Evolutionary conservation across 164 flowering plant genomes (phyloP), one percentile per base, ranked within the genome.

Genomic region (Nymphaea thermarum): DNA sequence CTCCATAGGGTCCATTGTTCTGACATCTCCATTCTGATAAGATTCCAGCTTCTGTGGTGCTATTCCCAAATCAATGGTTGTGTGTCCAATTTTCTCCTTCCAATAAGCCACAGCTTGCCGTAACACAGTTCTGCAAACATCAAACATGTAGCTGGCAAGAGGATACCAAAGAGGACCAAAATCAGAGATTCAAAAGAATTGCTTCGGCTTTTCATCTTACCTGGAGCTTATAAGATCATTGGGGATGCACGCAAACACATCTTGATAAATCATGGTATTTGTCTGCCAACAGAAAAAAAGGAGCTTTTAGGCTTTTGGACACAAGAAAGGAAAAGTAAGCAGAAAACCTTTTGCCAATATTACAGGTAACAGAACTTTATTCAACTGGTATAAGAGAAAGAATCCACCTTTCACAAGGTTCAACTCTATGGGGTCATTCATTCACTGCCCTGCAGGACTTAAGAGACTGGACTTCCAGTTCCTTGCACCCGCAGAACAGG

Each of bases 41-140:
- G 87, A 77, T 65, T 90, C 94, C 65, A 89, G 71, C 78, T 77
- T 87, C 41, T 72, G 68, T 16, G 97, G 91, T 15, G 99, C 98
- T 75, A 95, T 85, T 51, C 99, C 99, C 68, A 95, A 75, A 81
- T 95, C 99, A 57, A 88, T 92, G 12, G 98, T 92, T 0, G 93
- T 90, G 77, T 90, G 90, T 11, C 97, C 96, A 41, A 87, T 60
- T 74, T 69, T 90, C 66, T 92, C 99, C 71, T 82, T 90, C 93
- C 92, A 87, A 36, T 64, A 73, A 57, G 76, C 71, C 77, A 86
- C 78, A 78, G 80, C 83, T 77, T 90, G 96, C 73, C 99, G 82
- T 42, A 92, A 65, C 16, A 87, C 90, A 59, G 57, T 71, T 80
- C 98, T 94, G 85, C 79, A 77, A 36, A 6, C 8, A 47, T 5